phyloP scores from a whole-genome alignment of 2,329 filamentous ascomycete species.

The Lizonia empirigonia region DNA sequence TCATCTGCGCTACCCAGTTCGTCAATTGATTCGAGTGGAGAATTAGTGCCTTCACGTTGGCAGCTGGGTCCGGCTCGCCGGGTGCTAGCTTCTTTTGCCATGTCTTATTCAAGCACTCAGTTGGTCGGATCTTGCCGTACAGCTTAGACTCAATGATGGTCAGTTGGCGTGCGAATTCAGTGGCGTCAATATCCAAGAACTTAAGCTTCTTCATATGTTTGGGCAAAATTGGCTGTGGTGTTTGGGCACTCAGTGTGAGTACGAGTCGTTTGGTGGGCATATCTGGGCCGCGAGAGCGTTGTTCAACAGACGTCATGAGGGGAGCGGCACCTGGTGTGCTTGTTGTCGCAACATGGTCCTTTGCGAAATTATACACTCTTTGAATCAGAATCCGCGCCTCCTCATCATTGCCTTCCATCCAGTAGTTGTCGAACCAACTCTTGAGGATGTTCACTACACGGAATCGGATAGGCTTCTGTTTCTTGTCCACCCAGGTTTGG shows the following conservation, averaged over 20 bases:
- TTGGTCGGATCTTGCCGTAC: slow-evolving; percentile 94
- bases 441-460: slow-evolving; percentile 97
- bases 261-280: slow-evolving; percentile 84
- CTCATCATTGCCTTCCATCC: slow-evolving; percentile 94
- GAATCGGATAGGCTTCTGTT: slow-evolving; percentile 95
- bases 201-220: slow-evolving; percentile 99
- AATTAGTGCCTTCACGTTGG: slow-evolving; percentile 95
- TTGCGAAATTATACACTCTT: slow-evolving; percentile 87
- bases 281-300: slow-evolving; percentile 86
- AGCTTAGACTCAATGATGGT: slow-evolving; percentile 95
- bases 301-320: slow-evolving; percentile 84
- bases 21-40: slow-evolving; percentile 98
- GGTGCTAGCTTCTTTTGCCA: slow-evolving; percentile 95
- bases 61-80: slow-evolving; percentile 81
- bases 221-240: slow-evolving; percentile 86
- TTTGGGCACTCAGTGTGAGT: slow-evolving; percentile 80
- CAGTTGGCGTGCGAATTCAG: slow-evolving; percentile 95
- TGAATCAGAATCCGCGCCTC: slow-evolving; percentile 84
- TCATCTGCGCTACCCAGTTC: slow-evolving; percentile 99
- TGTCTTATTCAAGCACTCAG: slow-evolving; percentile 96
- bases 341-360: slow-evolving; percentile 88
- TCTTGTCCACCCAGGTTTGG: slow-evolving; percentile 87
- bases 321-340: slow-evolving; percentile 88
- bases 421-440: slow-evolving; percentile 97
- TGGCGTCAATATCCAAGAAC: slow-evolving; percentile 94